phyloP scores from a whole-genome alignment of 139 green algal species.

The Coccomyxa sp. region DNA sequence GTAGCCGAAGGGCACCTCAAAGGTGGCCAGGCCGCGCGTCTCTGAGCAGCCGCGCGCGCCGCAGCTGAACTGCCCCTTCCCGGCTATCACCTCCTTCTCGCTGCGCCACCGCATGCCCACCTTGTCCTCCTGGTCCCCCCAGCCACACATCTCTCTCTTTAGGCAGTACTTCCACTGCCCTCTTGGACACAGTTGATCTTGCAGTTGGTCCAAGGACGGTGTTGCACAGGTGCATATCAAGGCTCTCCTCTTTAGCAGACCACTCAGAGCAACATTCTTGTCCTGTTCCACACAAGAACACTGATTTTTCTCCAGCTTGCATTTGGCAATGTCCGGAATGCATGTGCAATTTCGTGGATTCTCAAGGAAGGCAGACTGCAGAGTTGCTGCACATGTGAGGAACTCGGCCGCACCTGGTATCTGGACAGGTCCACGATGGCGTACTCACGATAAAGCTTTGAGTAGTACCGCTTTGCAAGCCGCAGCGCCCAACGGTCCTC shows the following conservation, averaged over 20 bases:
- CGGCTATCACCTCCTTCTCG: slow-evolving; percentile 71
- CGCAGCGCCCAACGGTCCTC: slow-evolving; percentile 57
- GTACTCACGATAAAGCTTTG: slow-evolving; percentile 89
- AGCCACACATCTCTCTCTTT: too few relatives aligned
- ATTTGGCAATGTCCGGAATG: too few relatives aligned
- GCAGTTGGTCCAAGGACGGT: too few relatives aligned
- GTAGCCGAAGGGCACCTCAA: slow-evolving; percentile 87
- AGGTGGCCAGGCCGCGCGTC: slow-evolving; percentile 58
- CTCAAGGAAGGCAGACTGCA: too few relatives aligned
- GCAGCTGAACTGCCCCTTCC: slow-evolving; percentile 88
- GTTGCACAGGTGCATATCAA: too few relatives aligned
- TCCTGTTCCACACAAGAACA: too few relatives aligned
- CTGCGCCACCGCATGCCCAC: slow-evolving; percentile 86
- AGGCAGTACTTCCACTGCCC: slow-evolving; percentile 12
- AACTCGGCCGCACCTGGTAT: slow-evolving; percentile 25
- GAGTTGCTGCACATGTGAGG: too few relatives aligned
- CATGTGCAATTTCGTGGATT: too few relatives aligned
- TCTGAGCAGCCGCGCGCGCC: slow-evolving; percentile 67
- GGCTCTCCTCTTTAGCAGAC: too few relatives aligned
- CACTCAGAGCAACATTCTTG: too few relatives aligned
- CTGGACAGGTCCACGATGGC: slow-evolving; percentile 82
- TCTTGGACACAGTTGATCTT: background rate
- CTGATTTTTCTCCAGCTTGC: too few relatives aligned
- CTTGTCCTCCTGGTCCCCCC: slow-evolving; percentile 53
- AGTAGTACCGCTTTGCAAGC: slow-evolving; percentile 78